phyloP scores from a whole-genome alignment of 2,329 filamentous ascomycete genomes.

The Fusarium dimerum region DNA sequence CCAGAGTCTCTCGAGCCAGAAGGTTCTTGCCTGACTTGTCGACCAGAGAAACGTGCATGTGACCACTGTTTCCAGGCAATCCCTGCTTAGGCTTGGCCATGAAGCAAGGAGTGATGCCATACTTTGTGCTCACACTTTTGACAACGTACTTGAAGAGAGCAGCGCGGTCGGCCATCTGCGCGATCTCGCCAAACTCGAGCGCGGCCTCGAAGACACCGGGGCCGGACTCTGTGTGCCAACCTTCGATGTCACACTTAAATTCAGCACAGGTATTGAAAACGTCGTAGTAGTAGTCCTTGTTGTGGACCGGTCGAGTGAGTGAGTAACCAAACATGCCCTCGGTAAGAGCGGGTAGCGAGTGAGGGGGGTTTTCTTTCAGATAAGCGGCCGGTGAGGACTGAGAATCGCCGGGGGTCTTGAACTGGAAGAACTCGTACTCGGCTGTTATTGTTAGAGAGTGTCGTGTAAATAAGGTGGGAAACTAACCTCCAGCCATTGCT shows the following conservation, averaged over 20 bases:
- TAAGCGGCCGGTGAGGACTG: constrained; percentile 71
- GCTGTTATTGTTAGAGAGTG: constrained; percentile 49
- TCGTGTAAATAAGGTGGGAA: too few species aligned
- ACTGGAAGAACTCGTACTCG: constrained; percentile 96
- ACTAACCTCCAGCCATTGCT: constrained; percentile 85
- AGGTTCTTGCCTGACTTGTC: constrained; percentile 82
- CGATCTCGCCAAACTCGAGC: constrained; percentile 85
- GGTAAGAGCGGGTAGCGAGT: constrained; percentile 75
- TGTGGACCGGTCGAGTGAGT: constrained; percentile 81
- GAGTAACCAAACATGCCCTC: constrained; percentile 98
- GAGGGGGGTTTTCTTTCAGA: constrained; percentile 70
- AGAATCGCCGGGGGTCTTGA: constrained; percentile 63
- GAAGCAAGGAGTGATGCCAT: constrained; percentile 94
- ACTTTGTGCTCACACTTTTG: constrained; percentile 82
- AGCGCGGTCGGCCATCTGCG: constrained; percentile 88
- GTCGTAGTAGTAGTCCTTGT: constrained; percentile 89
- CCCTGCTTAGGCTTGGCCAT: constrained; percentile 97
- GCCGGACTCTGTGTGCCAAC: constrained; percentile 94
- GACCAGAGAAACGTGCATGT: constrained; percentile 91
- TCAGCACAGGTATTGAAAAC: constrained; percentile 78
- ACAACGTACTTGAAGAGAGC: constrained; percentile 93
- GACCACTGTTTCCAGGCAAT: constrained; percentile 90
- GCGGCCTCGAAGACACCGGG: constrained; percentile 96
- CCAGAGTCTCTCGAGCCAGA: constrained; percentile 71
- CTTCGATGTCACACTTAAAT: constrained; percentile 82